Base-by-base conservation (phyloP, 805 yeast species). In the Schwanniomyces yamadae region DNA sequence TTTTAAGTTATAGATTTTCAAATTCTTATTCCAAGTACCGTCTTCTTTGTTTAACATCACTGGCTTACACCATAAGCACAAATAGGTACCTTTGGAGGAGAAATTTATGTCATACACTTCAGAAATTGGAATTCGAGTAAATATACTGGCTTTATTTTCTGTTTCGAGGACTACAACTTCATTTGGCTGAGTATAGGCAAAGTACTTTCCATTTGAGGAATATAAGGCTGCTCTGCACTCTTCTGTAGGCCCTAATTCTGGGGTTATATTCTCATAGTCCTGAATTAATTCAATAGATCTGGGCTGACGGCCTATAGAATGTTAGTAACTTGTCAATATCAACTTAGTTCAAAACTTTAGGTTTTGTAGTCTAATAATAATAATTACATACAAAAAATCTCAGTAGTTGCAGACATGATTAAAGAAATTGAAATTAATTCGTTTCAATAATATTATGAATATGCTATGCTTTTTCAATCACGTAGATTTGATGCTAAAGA, bases 51-150 rank as follows among this genome's bases (percentile, higher is more conserved):
- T 69, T 41, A 65, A 41, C 49, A 82, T 76, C 32, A 76, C 65
- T 4, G 97, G 95, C 54, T 88, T 86, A 48, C 88, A 88, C 96
- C 97, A 93, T 24, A 95, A 78, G 45, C 86, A 77, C 44, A 93
- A 61, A 54, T 71, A 90, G 30, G 79, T 77, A 11, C 96, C 98
- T 31, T 77, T 70, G 7, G 97, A 95, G n/a, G 96, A 86, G 59
- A 93, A 89, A 42, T 79, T 78, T 50, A 93, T 57, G 55, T 93
- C 97, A 52, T 82, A 80, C 12, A 82, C 85, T 44, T 88, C 95
- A 21, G 68, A 55, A 32, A 80, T 63, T 23, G 75, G 78, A 33
- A 88, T 60, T 29, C 60, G 66, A 36, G 71, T 65, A 28, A 75
- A 54, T 13, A 61, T 28, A 12, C 63, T 49, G 5, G 66, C 61